Evolutionary conservation across 2,329 filamentous ascomycete genomes (phyloP).

Genomic region (Penicillium verrucosum): DNA sequence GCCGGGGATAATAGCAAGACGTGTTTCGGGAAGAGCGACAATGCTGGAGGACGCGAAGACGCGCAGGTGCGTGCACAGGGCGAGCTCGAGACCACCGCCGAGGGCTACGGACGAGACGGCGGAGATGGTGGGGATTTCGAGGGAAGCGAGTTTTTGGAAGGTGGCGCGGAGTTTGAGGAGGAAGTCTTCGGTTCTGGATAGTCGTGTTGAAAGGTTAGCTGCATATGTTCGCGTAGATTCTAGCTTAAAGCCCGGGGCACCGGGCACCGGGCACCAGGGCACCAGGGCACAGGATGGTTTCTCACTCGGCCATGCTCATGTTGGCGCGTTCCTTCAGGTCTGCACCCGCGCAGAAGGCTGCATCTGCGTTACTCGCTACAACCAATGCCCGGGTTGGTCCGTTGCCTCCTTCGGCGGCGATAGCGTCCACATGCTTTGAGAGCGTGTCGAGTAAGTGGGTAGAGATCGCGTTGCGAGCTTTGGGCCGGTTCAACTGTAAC

Average conservation of each 20-base stretch:
- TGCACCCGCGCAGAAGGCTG: slow-evolving; percentile 88
- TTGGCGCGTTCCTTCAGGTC: slow-evolving; percentile 83
- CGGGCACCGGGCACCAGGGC: neutral
- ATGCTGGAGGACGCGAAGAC: slow-evolving; percentile 75
- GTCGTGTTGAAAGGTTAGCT: neutral
- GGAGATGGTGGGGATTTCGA: slow-evolving; percentile 86
- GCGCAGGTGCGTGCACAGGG: slow-evolving; percentile 82
- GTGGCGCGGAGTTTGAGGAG: slow-evolving; percentile 72
- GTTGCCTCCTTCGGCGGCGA: slow-evolving; percentile 58
- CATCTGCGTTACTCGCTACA: slow-evolving; percentile 78
- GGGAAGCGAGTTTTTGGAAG: slow-evolving; percentile 66
- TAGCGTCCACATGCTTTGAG: slow-evolving; percentile 66
- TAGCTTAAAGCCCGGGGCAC: neutral
- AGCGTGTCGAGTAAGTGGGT: slow-evolving; percentile 70
- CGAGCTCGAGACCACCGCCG: slow-evolving; percentile 90
- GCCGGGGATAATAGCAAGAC: slow-evolving; percentile 89
- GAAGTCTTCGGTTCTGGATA: slow-evolving; percentile 70
- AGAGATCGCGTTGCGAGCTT: slow-evolving; percentile 88
- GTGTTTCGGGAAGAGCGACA: slow-evolving; percentile 85
- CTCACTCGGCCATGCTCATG: slow-evolving; percentile 75
- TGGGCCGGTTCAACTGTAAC: slow-evolving; percentile 79
- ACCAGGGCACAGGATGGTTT: slow-evolving; percentile 8
- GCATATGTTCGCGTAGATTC: neutral
- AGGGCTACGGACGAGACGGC: slow-evolving; percentile 83
- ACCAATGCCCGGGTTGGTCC: slow-evolving; percentile 74